These are phyloP conservation scores for Picochlorum sp. DNA, from an alignment of 139 green algal genomes.

Conservation along the genomic window DNA sequence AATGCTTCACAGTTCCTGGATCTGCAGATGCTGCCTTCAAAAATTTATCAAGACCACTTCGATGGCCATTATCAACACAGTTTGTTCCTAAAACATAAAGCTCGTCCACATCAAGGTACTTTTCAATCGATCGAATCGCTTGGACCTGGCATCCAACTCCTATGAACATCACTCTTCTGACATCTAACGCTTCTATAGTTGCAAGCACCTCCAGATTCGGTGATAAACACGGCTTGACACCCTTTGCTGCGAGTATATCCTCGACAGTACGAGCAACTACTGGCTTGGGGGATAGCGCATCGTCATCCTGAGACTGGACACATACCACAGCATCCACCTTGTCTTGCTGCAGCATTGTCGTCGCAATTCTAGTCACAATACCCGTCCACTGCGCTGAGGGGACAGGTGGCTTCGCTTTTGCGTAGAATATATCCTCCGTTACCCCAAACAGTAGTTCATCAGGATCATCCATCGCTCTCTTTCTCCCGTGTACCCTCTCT, in stretches of 20 bases:
- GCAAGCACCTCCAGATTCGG: slow-evolving; percentile 88
- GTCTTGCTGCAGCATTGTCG: slow-evolving; percentile 68
- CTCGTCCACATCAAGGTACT: slow-evolving; percentile 77
- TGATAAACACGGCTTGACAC: slow-evolving; percentile 87
- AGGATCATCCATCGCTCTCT: slow-evolving; percentile 40
- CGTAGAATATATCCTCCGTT: slow-evolving; percentile 64
- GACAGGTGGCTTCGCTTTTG: slow-evolving; percentile 44
- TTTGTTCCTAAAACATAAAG: slow-evolving; percentile 94
- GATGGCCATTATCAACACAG: slow-evolving; percentile 84
- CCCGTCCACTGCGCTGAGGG: slow-evolving; percentile 92
- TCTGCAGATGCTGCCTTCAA: slow-evolving; percentile 59
- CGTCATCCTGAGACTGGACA: slow-evolving; percentile 72
- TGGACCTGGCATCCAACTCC: slow-evolving; percentile 89
- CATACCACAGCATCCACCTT: slow-evolving; percentile 92
- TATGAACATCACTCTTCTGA: slow-evolving; percentile 86
- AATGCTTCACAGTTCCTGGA: slow-evolving; percentile 76
- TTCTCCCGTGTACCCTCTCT: slow-evolving; percentile 43
- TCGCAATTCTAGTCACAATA: slow-evolving; percentile 70
- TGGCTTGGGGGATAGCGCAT: slow-evolving; percentile 73
- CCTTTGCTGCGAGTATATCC: slow-evolving; percentile 76
- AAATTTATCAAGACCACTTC: slow-evolving; percentile 81
- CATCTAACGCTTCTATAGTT: slow-evolving; percentile 78
- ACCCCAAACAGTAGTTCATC: slow-evolving; percentile 83
- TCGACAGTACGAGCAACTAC: slow-evolving; percentile 61
- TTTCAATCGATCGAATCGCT: slow-evolving; percentile 79